These are phyloP conservation scores for Pseudoscleropodium purum DNA, from an alignment of 225 moss, liverwort and hornwort species.

Conservation along the genomic window DNA sequence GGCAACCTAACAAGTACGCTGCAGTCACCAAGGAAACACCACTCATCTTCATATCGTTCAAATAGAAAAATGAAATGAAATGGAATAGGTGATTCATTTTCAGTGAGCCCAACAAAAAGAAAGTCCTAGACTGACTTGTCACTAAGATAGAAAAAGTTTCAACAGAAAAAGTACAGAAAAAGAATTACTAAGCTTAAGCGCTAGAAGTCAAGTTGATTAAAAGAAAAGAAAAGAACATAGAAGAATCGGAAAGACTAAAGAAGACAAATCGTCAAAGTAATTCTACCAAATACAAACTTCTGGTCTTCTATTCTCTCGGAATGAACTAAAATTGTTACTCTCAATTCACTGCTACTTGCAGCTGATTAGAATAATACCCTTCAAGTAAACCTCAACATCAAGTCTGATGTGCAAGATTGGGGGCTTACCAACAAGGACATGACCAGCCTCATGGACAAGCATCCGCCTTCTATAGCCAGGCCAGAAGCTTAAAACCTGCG, in stretches of 20 bases:
- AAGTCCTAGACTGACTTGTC: neutral
- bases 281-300: neutral
- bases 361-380: neutral
- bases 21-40: conserved; percentile 7
- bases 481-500: conserved; percentile 74
- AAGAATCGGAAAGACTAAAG: neutral
- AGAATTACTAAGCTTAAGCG: neutral
- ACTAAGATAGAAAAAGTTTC: neutral
- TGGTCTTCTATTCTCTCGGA: neutral
- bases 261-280: neutral
- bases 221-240: neutral
- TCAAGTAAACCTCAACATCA: neutral
- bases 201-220: neutral
- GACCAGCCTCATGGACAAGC: conserved; percentile 96
- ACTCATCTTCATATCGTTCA: neutral
- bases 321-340: neutral
- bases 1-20: conserved; percentile 94
- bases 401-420: neutral
- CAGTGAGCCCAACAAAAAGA: neutral
- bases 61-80: neutral
- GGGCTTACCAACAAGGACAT: conserved; percentile 80
- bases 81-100: neutral
- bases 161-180: neutral
- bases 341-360: neutral
- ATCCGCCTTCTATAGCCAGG: conserved; percentile 67